Base-by-base conservation (phyloP, 1,284 basidiomycete genomes). In the Fomitopsis palustris region DNA sequence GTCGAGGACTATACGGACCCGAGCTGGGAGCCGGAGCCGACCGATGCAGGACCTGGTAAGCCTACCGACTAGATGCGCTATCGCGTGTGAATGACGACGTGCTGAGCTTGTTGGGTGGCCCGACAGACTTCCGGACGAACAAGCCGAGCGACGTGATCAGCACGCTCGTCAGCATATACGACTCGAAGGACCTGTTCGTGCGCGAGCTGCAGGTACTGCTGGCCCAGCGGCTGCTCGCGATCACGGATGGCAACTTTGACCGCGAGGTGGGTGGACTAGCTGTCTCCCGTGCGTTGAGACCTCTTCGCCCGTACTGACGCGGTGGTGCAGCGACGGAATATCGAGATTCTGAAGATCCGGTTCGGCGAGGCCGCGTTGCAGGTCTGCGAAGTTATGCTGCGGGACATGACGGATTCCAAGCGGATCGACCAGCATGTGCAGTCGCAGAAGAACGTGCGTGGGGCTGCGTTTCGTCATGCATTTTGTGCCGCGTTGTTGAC, bases 371-470 rank as follows among this genome's bases (percentile, higher is more conserved):
- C 87, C 1, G 88, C 93, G 0, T 73, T 98, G 61, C 93, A 95
- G 70, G 90, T 94, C 1, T 96, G 95, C 78, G 95, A 98, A 70
- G 94, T 98, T 60, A 98, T 98, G 95, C 76, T 98, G 69, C 91
- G 88, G 69, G 95, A 98, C 72, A 91, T 98, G 85, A 89, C 92
- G 6, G 95, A 97, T 71, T 96, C 95, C 42, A 90, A 88, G 66
- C 84, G 93, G 41, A 92, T 89, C 55, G 91, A 98, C 70, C 84
- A 85, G 29, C 88, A 90, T 71, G 85, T 97, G 4, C 93, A 96
- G 67, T 81, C 86, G 0, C 86, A 90, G 67, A 81, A 81, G 54
- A 60, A 77, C 52, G 92, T 92, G 64, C 84, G 72, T 55, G 10
- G 19, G 16, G 16, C 3, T 14, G 16, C 14, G 17, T 27, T 17